Conservation (phyloP, 2,329 filamentous ascomycete genomes). For the Fusarium mangiferae region DNA sequence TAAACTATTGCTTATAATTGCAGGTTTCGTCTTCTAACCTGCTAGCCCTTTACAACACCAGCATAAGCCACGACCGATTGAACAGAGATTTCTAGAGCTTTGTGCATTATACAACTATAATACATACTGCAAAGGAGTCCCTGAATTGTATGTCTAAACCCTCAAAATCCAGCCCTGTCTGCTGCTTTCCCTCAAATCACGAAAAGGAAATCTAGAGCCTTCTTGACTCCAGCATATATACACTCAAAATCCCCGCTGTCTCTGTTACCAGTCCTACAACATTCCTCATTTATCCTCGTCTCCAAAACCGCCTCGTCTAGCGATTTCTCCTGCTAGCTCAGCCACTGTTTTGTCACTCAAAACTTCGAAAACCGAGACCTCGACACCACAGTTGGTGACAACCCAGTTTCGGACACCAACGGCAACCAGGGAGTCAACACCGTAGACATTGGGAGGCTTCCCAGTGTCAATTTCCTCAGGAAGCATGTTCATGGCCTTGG, state of each 20-base stretch:
- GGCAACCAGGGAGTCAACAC: constrained; percentile 63
- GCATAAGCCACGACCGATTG: neutral
- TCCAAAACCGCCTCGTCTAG: constrained; percentile 47
- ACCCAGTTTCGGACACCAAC: constrained; percentile 65
- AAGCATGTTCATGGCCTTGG: constrained; percentile 58
- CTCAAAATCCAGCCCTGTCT: neutral
- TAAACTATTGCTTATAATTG: neutral
- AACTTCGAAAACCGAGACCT: constrained; percentile 60
- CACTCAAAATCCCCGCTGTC: neutral
- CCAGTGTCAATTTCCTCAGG: constrained; percentile 56
- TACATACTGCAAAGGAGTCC: neutral
- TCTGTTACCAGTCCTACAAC: neutral
- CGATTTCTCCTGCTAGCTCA: constrained; percentile 52
- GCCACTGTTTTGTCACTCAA: constrained; percentile 55
- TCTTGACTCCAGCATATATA: neutral
- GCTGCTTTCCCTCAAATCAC: neutral
- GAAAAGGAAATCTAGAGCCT: neutral
- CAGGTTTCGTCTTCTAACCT: neutral
- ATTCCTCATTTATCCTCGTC: constrained; percentile 10
- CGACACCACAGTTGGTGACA: constrained; percentile 54
- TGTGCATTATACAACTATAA: neutral
- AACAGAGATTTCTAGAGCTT: neutral
- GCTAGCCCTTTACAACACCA: neutral
- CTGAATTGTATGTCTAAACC: neutral
- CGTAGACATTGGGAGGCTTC: constrained; percentile 57